Percentiles rank a stretch among this genome's conserved stretches.
These are phyloP conservation scores for Solanum pimpinellifolium DNA, from an alignment of 257 asterid genomes.

Conservation along the genomic window DNA sequence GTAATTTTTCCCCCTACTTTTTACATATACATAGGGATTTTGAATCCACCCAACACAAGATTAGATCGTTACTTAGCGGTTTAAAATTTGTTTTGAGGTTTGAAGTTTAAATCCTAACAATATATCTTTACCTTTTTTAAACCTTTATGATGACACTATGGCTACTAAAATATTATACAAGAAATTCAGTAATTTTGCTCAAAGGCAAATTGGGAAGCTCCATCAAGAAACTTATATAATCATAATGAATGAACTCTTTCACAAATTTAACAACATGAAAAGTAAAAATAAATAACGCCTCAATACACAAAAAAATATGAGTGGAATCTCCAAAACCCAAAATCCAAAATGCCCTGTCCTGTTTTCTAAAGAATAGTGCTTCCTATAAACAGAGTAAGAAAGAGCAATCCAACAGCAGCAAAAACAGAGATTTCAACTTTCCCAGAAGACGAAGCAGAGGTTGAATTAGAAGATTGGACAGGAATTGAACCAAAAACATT, in stretches of 20 bases:
- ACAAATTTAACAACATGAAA: background rate
- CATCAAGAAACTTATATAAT: background rate
- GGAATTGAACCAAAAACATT: slow-evolving; percentile 67
- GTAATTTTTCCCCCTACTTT: background rate
- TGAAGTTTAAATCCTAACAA: background rate
- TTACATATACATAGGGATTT: background rate
- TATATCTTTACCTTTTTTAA: no score
- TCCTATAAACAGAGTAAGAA: background rate
- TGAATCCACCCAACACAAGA: background rate
- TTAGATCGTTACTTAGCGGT: background rate
- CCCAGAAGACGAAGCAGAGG: slow-evolving; percentile 14
- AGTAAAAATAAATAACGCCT: background rate
- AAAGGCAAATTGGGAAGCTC: background rate
- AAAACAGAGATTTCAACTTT: slow-evolving; percentile 9
- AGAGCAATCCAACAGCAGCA: slow-evolving; percentile 14
- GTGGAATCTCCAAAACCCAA: background rate
- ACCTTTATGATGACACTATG: background rate
- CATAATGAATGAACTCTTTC: background rate
- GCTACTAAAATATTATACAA: background rate
- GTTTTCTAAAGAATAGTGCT: background rate
- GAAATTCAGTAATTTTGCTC: background rate
- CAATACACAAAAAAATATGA: background rate
- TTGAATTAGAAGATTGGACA: slow-evolving; percentile 12
- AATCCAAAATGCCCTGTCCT: background rate
- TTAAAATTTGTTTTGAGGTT: background rate